phyloP scores from a whole-genome alignment of 805 yeast species.

The Ascoidea rubescens region DNA sequence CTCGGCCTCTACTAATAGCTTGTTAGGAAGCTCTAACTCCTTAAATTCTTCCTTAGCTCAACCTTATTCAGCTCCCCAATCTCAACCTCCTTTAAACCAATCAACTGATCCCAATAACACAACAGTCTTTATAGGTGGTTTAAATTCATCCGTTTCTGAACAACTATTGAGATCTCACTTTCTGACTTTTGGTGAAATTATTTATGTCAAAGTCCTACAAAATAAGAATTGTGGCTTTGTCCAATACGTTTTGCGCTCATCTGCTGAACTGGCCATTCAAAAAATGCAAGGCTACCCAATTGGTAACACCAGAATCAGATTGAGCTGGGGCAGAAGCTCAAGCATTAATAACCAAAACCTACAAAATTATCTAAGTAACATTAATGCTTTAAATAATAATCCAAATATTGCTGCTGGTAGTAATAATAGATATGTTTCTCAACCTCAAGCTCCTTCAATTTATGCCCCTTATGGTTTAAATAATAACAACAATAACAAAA shows the following conservation, averaged over 20 bases:
- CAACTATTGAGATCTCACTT: conserved; percentile 48
- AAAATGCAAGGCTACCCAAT: conserved; percentile 87
- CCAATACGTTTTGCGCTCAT: conserved; percentile 59
- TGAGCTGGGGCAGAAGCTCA: conserved; percentile 75
- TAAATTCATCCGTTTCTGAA: conserved; percentile 43
- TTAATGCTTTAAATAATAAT: conserved; percentile 1
- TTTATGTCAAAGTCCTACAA: conserved; percentile 66
- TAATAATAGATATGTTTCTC: conserved; percentile 2
- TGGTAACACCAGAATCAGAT: conserved; percentile 68
- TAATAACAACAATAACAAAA: too few species aligned
- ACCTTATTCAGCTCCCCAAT: conserved; percentile 19
- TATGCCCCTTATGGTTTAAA: not conserved
- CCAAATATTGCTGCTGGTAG: conserved; percentile 2
- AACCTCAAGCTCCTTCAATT: not conserved
- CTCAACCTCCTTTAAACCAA: conserved; percentile 42
- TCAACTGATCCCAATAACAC: conserved; percentile 75
- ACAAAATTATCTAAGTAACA: conserved; percentile 10
- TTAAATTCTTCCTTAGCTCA: not conserved
- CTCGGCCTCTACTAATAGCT: conserved; percentile 3
- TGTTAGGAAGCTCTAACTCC: not conserved
- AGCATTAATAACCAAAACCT: conserved; percentile 13
- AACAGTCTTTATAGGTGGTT: conserved; percentile 56
- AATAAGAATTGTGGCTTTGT: conserved; percentile 77
- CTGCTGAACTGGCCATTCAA: conserved; percentile 76
- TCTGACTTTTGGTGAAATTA: conserved; percentile 58